phyloP scores from a whole-genome alignment of 2,329 filamentous ascomycete genomes.

The Fusarium falciforme region DNA sequence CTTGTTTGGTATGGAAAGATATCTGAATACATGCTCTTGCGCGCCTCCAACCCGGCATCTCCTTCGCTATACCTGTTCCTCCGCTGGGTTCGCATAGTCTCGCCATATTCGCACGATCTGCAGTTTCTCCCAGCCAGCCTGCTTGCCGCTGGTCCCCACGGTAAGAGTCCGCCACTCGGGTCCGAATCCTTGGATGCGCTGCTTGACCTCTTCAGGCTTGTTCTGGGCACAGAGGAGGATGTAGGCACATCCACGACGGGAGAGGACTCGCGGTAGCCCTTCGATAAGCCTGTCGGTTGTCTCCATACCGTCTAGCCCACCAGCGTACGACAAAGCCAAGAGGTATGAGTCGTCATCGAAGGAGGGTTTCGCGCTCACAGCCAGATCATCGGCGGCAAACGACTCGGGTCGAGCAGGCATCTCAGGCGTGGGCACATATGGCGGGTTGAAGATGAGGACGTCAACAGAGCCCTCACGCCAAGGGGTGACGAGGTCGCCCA shows the following conservation, averaged over 20 bases:
- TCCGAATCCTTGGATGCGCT: conserved; percentile 65
- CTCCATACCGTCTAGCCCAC: conserved; percentile 92
- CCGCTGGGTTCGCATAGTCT: conserved; percentile 42
- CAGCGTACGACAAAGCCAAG: conserved; percentile 87
- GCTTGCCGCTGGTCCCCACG: conserved; percentile 85
- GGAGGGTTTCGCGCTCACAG: conserved; percentile 49
- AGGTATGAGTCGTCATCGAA: conserved; percentile 88
- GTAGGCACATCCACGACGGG: conserved; percentile 82
- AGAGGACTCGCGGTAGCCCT: conserved; percentile 73
- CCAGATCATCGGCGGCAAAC: conserved; percentile 40
- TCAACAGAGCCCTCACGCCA: conserved; percentile 73
- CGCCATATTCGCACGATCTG: conserved; percentile 90
- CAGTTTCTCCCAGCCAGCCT: conserved; percentile 94
- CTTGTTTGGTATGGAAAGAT: conserved; percentile 47
- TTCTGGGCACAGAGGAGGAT: conserved; percentile 92
- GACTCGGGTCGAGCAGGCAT: conserved; percentile 67
- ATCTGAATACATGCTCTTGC: conserved; percentile 46
- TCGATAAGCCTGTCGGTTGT: conserved; percentile 84
- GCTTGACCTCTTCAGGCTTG: conserved; percentile 79
- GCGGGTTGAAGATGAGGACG: conserved; percentile 94
- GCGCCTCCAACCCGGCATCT: conserved; percentile 27
- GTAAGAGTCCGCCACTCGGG: conserved; percentile 77
- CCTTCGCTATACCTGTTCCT: background rate
- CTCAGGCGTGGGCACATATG: conserved; percentile 89
- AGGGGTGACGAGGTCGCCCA: conserved; percentile 75